A percentile compares a stretch with the other conserved stretches of the same genome.
These are phyloP conservation scores for Barnettozyma sucrosica DNA, from an alignment of 805 yeast genomes.

Conservation along the genomic window DNA sequence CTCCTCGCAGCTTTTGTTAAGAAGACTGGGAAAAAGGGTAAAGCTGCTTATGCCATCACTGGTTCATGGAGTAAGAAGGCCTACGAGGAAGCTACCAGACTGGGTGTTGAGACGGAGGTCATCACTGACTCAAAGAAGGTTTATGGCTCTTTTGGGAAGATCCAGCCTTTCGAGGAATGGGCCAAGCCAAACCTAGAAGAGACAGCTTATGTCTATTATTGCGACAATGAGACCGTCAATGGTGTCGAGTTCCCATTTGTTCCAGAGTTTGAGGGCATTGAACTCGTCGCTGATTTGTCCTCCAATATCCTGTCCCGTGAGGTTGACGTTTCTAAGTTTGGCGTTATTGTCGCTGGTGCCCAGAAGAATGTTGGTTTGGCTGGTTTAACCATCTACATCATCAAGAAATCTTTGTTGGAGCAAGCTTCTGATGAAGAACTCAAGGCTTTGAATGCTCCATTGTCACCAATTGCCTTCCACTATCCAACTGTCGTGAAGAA, in stretches of 20 bases:
- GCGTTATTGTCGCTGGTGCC: constrained; percentile 94
- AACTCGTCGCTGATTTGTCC: constrained; percentile 90
- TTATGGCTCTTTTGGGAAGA: constrained; percentile 53
- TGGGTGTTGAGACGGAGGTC: constrained; percentile 70
- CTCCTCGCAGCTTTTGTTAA: constrained; percentile 69
- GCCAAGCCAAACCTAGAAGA: constrained; percentile 45
- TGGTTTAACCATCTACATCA: constrained; percentile 87
- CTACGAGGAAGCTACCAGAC: constrained; percentile 75
- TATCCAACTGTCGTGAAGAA: constrained; percentile 81
- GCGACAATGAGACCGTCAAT: constrained; percentile 96
- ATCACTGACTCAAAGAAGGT: constrained; percentile 58
- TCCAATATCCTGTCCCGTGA: constrained; percentile 82
- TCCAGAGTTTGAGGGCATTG: constrained; percentile 57
- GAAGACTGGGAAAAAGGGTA: constrained; percentile 68
- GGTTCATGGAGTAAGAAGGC: constrained; percentile 95
- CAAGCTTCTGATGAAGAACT: constrained; percentile 61
- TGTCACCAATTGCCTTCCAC: constrained; percentile 85
- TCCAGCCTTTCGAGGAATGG: constrained; percentile 69
- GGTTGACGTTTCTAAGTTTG: constrained; percentile 79
- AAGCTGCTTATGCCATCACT: constrained; percentile 81
- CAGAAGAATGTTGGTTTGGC: constrained; percentile 98
- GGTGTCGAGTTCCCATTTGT: constrained; percentile 71
- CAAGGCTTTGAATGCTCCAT: constrained; percentile 55
- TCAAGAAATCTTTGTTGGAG: constrained; percentile 72
- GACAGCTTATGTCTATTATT: constrained; percentile 79